These are phyloP conservation scores for Batkoa obscura DNA, from an alignment of 371 early-diverging fungal species.

Conservation along the genomic window DNA sequence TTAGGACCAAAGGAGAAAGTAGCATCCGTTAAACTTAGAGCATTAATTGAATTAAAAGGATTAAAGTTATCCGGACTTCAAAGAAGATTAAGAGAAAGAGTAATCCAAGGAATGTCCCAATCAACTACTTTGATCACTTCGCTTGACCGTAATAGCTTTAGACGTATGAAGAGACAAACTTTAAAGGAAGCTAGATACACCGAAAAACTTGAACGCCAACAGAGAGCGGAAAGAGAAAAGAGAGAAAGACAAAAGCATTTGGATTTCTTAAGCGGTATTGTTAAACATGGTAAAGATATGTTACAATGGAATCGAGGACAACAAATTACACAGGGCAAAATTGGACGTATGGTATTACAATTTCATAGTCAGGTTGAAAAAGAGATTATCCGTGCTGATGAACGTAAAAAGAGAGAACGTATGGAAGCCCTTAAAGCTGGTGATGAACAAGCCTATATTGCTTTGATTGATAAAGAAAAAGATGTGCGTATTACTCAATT, in stretches of 20 bases:
- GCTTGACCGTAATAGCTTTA: slow-evolving; percentile 53
- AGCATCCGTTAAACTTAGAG: slow-evolving; percentile 31
- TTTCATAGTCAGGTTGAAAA: slow-evolving; percentile 65
- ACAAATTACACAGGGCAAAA: slow-evolving; percentile 37
- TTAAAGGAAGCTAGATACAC: slow-evolving; percentile 77
- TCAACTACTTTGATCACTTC: slow-evolving; percentile 59
- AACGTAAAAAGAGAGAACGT: slow-evolving; percentile 76
- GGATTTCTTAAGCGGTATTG: slow-evolving; percentile 50
- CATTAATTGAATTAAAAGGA: slow-evolving; percentile 68
- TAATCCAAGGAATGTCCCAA: slow-evolving; percentile 39
- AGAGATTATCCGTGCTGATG: slow-evolving; percentile 71
- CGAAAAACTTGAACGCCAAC: slow-evolving; percentile 75
- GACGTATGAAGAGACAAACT: slow-evolving; percentile 75
- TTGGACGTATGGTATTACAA: slow-evolving; percentile 55
- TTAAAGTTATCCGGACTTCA: background rate
- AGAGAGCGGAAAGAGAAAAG: slow-evolving; percentile 70
- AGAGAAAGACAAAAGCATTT: slow-evolving; percentile 61
- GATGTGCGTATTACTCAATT: slow-evolving; percentile 81
- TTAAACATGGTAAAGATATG: slow-evolving; percentile 55
- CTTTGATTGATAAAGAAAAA: slow-evolving; percentile 81
- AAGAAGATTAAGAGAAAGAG: slow-evolving; percentile 50
- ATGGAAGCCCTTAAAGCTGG: slow-evolving; percentile 72
- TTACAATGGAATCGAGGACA: slow-evolving; percentile 44
- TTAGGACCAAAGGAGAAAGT: background rate
- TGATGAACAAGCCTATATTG: slow-evolving; percentile 89